Conservation (phyloP, 257 asterid genomes). For the Dorcoceras hygrometricum region DNA sequence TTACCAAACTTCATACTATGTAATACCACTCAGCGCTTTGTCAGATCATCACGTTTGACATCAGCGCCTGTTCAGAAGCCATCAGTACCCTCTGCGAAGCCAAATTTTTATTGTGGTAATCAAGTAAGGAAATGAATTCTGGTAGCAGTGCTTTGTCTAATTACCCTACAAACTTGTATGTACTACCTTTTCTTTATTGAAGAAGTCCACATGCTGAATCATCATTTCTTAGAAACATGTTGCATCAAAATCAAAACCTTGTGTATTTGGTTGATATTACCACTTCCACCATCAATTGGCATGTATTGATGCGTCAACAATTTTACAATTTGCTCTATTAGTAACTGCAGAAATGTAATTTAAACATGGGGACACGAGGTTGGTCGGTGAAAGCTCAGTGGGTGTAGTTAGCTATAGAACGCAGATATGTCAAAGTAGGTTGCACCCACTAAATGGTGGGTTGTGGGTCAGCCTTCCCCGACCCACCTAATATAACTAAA, state of each 20-base stretch:
- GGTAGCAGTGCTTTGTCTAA: conserved; percentile 7
- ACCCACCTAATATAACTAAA: too few species aligned
- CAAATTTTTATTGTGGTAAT: conserved; percentile 89
- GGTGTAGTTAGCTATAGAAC: neutral
- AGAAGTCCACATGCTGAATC: neutral
- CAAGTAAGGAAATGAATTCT: conserved; percentile 59
- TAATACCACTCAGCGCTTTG: conserved; percentile 97
- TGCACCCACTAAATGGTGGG: too few species aligned
- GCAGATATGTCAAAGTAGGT: too few species aligned
- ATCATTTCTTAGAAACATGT: too few species aligned
- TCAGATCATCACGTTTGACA: conserved; percentile 79
- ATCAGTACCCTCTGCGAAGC: conserved; percentile 85
- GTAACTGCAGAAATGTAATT: neutral
- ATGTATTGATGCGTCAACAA: too few species aligned
- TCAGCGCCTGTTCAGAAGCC: conserved; percentile 84
- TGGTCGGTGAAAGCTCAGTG: neutral
- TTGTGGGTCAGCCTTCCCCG: too few species aligned
- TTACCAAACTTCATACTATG: conserved; percentile 90
- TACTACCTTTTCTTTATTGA: conserved; percentile 4
- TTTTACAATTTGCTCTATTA: neutral
- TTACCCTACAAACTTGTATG: conserved; percentile 16
- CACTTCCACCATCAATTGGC: neutral
- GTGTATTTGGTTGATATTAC: neutral
- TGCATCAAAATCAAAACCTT: neutral
- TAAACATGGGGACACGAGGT: neutral